These are phyloP conservation scores for Diaporthe sp. DNA, from an alignment of 2,329 filamentous ascomycete genomes.

Conservation along the genomic window DNA sequence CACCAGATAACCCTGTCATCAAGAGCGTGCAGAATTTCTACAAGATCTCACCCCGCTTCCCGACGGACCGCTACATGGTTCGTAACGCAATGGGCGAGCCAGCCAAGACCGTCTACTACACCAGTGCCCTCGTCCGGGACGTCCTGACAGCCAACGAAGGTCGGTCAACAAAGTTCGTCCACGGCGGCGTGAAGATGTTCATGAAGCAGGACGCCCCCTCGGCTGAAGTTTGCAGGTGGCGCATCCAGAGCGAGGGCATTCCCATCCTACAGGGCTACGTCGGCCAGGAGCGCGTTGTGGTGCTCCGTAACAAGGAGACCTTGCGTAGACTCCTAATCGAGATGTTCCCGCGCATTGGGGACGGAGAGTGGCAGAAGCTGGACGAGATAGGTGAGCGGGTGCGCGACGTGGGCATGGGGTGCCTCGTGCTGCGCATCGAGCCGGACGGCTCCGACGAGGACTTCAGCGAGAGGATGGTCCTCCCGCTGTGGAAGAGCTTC, in stretches of 20 bases:
- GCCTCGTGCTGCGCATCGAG: slow-evolving; percentile 89
- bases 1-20: slow-evolving; percentile 81
- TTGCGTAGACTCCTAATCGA: slow-evolving; percentile 87
- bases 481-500: slow-evolving; percentile 95
- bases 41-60: slow-evolving; percentile 85
- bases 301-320: slow-evolving; percentile 82
- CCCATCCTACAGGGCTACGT: slow-evolving; percentile 93
- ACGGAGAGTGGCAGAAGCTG: slow-evolving; percentile 80
- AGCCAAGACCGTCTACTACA: slow-evolving; percentile 97
- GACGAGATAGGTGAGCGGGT: slow-evolving; percentile 91
- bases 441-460: slow-evolving; percentile 74
- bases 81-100: slow-evolving; percentile 91
- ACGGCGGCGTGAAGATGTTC: slow-evolving; percentile 98
- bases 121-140: slow-evolving; percentile 84
- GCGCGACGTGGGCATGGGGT: slow-evolving; percentile 86
- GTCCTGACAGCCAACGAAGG: slow-evolving; percentile 91
- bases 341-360: slow-evolving; percentile 93
- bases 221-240: slow-evolving; percentile 90
- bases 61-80: slow-evolving; percentile 93
- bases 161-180: slow-evolving; percentile 93
- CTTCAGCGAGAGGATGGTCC: slow-evolving; percentile 83
- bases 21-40: slow-evolving; percentile 87
- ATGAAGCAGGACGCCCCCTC: slow-evolving; percentile 96
- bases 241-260: slow-evolving; percentile 95
- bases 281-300: slow-evolving; percentile 81